Evolutionary conservation across 116 monocot genomes (phyloP).

Genomic region (Phalaenopsis hybrid): DNA sequence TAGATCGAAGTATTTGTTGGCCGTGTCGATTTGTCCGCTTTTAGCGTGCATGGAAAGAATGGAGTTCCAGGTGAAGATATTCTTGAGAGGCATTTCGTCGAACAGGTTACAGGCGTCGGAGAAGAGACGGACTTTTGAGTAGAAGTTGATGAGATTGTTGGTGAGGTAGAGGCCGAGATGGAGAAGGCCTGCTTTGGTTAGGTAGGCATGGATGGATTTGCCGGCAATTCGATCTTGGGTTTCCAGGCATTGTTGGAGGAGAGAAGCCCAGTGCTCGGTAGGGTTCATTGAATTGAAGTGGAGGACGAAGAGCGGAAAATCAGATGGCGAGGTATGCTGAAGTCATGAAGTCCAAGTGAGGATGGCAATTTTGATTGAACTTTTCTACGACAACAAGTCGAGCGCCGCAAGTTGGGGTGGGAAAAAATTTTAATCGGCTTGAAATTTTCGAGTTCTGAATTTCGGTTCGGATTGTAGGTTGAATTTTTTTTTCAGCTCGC

Average conservation of each 20-base stretch:
- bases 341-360: neutral
- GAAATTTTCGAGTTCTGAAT: too few relatives aligned
- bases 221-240: constrained; percentile 15
- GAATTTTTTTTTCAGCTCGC: too few relatives aligned
- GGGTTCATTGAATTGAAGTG: neutral
- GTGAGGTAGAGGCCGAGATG: constrained; percentile 32
- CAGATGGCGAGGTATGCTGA: neutral
- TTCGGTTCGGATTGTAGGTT: too few relatives aligned
- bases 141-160: constrained; percentile 78
- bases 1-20: constrained; percentile 34
- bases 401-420: neutral
- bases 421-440: neutral
- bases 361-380: neutral
- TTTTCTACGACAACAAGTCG: neutral
- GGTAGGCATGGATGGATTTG: constrained; percentile 40
- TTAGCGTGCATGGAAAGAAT: constrained; percentile 66
- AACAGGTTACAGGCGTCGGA: constrained; percentile 48
- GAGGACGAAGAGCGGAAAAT: too few relatives aligned
- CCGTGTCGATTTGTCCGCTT: constrained; percentile 19
- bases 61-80: constrained; percentile 76
- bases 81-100: constrained; percentile 54
- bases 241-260: constrained; percentile 41
- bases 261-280: constrained; percentile 21
- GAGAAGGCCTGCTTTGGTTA: constrained; percentile 47
- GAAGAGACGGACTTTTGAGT: constrained; percentile 29